These are phyloP conservation scores for Amaranthus cruentus DNA, from an alignment of 148 eudicot genomes.

Conservation along the genomic window DNA sequence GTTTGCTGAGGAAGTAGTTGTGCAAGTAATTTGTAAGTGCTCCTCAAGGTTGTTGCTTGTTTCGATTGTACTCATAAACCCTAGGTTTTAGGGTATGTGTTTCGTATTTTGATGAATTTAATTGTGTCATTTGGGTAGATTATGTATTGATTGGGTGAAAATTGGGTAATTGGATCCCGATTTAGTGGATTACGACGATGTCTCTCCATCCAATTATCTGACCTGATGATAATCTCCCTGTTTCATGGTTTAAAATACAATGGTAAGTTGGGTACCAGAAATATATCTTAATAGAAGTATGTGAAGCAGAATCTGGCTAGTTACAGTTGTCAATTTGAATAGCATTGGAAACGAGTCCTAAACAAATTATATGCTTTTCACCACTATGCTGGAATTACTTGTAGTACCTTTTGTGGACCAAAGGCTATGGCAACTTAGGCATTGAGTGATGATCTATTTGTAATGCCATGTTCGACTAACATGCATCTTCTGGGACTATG, in stretches of 20 bases:
- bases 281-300: not conserved
- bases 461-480: not conserved
- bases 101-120: not conserved
- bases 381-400: not conserved
- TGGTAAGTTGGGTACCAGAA: no score
- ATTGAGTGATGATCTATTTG: not conserved
- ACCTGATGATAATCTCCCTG: not conserved
- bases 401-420: not conserved
- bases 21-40: not conserved
- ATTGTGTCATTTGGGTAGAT: not conserved
- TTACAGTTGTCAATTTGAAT: not conserved
- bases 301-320: not conserved
- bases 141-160: not conserved
- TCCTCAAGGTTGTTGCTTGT: not conserved
- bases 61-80: not conserved
- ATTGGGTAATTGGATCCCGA: not conserved
- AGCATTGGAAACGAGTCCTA: not conserved
- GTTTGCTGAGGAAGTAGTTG: not conserved
- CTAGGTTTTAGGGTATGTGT: slow-evolving; percentile 2
- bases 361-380: not conserved
- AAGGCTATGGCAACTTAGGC: not conserved
- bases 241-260: not conserved
- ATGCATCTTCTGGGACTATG: not conserved
- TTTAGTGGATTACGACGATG: not conserved
- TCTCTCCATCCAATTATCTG: no score